phyloP scores from a whole-genome alignment of 1,139 yeast species.

The Sugiyamaella sp. region DNA sequence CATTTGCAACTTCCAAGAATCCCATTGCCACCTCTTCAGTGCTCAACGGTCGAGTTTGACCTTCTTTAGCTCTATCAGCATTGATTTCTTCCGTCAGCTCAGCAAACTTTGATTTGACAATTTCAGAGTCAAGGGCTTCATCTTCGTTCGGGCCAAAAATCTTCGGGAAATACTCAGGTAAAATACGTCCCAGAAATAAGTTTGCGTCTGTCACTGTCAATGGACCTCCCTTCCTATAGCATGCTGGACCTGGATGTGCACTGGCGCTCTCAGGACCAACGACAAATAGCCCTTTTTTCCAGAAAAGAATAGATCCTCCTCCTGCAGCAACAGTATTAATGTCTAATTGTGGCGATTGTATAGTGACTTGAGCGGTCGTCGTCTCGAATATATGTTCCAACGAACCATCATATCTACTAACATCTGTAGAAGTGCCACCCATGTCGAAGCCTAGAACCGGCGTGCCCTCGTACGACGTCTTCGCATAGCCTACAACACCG shows the following conservation, averaged over 20 bases:
- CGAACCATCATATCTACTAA: conserved; percentile 52
- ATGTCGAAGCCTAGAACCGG: conserved; percentile 57
- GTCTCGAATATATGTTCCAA: conserved; percentile 58
- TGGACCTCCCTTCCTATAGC: conserved; percentile 61
- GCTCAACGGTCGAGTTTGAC: conserved; percentile 37
- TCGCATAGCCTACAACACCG: conserved; percentile 60
- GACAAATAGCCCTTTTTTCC: conserved; percentile 54
- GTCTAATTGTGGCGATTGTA: conserved; percentile 60
- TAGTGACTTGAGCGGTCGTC: conserved; percentile 56
- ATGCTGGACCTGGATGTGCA: conserved; percentile 63
- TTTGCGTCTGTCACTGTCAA: conserved; percentile 60
- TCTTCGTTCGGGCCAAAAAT: conserved; percentile 58
- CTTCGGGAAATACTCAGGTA: conserved; percentile 55
- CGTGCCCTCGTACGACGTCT: conserved; percentile 46
- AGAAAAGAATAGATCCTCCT: conserved; percentile 56
- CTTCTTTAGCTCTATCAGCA: conserved; percentile 38
- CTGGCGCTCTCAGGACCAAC: conserved; percentile 62
- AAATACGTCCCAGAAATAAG: conserved; percentile 52
- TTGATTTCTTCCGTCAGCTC: conserved; percentile 50
- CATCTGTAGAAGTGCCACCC: conserved; percentile 67
- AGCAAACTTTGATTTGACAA: conserved; percentile 46
- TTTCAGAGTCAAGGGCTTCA: conserved; percentile 50
- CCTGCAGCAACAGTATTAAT: conserved; percentile 65
- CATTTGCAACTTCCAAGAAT: conserved; percentile 54
- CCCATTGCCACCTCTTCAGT: conserved; percentile 55